Conservation (phyloP, 176 grass and related monocot genomes). For the Avena insularis region DNA sequence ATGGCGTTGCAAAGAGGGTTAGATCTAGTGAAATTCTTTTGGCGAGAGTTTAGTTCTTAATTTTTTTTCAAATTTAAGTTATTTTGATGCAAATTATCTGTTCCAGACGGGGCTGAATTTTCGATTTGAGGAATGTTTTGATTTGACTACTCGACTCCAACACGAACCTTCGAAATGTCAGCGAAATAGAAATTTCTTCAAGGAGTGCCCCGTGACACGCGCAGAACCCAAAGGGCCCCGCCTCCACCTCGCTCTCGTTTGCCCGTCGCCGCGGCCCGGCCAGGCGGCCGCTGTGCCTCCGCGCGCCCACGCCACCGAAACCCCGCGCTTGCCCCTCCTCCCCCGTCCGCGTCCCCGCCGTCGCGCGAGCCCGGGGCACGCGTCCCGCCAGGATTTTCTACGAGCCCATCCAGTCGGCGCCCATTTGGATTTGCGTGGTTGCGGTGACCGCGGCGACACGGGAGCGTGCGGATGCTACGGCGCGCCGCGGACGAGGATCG, state of each 20-base stretch:
- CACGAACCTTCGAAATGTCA: no score
- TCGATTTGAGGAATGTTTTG: no score
- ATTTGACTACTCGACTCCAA: no score
- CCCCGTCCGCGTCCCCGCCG: neutral
- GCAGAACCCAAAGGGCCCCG: neutral
- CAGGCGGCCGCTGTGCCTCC: neutral
- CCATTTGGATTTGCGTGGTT: neutral
- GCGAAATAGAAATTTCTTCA: neutral
- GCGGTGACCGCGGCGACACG: neutral
- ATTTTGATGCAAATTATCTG: no score
- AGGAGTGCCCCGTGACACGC: neutral
- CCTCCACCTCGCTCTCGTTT: neutral
- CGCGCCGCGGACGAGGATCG: neutral
- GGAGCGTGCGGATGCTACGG: constrained; percentile 9
- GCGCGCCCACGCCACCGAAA: constrained; percentile 35
- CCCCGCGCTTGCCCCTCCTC: neutral
- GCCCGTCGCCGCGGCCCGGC: neutral
- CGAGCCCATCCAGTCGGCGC: neutral
- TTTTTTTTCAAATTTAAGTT: no score
- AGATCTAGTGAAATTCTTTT: no score
- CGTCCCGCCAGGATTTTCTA: no score
- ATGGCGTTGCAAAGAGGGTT: no score
- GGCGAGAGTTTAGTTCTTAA: no score
- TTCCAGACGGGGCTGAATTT: no score
- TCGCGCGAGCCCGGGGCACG: neutral